Conservation (phyloP, 2,329 filamentous ascomycete genomes). For the Nemania sp. region DNA sequence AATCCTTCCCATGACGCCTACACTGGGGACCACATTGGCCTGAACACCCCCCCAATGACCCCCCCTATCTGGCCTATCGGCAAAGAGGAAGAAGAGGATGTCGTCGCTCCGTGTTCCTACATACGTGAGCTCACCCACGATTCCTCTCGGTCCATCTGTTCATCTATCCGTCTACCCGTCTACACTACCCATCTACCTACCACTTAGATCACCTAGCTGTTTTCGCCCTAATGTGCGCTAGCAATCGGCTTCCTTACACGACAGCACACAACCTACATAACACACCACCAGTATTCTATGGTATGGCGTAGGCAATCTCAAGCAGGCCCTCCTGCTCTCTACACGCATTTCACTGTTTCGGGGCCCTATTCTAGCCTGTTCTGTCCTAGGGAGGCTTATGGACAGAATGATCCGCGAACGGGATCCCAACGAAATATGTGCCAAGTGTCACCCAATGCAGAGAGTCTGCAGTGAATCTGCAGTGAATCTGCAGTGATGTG, state of each 20-base stretch:
- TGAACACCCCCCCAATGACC: no score
- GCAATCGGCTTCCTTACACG: no score
- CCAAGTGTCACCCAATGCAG: constrained; percentile 19
- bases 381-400: constrained; percentile 4
- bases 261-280: no score
- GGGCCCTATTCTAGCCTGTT: constrained; percentile 2
- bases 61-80: no score
- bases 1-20: background rate
- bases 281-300: no score
- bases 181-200: no score
- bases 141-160: background rate
- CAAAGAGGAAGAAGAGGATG: background rate
- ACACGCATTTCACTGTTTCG: constrained; percentile 11
- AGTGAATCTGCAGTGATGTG: constrained; percentile 9
- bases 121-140: background rate
- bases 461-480: constrained; percentile 1
- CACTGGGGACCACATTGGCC: no score
- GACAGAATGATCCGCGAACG: constrained; percentile 6
- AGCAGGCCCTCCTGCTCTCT: no score
- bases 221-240: no score
- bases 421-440: constrained; percentile 19
- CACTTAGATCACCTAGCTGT: no score
- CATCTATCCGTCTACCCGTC: background rate
- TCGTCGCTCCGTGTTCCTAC: constrained; percentile 1
- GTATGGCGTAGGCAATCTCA: no score